phyloP scores from a whole-genome alignment of 2,329 filamentous ascomycete genomes.

The Ophiostoma novo-ulmi region DNA sequence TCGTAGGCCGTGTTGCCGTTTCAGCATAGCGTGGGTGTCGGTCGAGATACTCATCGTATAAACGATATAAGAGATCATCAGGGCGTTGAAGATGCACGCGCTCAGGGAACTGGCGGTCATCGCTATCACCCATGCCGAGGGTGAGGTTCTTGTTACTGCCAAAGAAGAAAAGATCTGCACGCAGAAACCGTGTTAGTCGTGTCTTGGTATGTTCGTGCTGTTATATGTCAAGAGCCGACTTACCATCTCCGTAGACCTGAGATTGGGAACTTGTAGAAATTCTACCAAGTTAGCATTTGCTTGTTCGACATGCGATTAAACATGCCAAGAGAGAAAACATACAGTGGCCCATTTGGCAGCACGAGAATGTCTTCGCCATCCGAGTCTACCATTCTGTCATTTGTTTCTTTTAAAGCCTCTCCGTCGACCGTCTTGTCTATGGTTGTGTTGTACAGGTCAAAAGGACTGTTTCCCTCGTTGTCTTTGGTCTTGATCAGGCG shows the following conservation, averaged over 20 bases:
- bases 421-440: slow-evolving; percentile 65
- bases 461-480: slow-evolving; percentile 86
- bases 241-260: slow-evolving; percentile 50
- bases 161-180: slow-evolving; percentile 75
- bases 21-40: slow-evolving; percentile 29
- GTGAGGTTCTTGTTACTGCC: slow-evolving; percentile 95
- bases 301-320: neutral
- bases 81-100: slow-evolving; percentile 72
- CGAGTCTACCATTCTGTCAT: slow-evolving; percentile 11
- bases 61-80: slow-evolving; percentile 66
- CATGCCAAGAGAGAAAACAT: neutral
- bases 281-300: neutral
- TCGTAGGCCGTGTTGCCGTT: slow-evolving; percentile 25
- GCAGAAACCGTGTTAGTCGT: neutral
- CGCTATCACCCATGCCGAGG: slow-evolving; percentile 88
- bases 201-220: neutral
- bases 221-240: neutral
- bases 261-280: slow-evolving; percentile 25
- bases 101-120: slow-evolving; percentile 90
- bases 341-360: neutral
- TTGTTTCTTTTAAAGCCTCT: slow-evolving; percentile 16
- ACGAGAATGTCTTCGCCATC: neutral
- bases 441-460: slow-evolving; percentile 85
- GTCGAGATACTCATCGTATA: slow-evolving; percentile 64
- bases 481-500: slow-evolving; percentile 93